phyloP scores from a whole-genome alignment of 2,329 filamentous ascomycete species.

The Fusarium irregulare region DNA sequence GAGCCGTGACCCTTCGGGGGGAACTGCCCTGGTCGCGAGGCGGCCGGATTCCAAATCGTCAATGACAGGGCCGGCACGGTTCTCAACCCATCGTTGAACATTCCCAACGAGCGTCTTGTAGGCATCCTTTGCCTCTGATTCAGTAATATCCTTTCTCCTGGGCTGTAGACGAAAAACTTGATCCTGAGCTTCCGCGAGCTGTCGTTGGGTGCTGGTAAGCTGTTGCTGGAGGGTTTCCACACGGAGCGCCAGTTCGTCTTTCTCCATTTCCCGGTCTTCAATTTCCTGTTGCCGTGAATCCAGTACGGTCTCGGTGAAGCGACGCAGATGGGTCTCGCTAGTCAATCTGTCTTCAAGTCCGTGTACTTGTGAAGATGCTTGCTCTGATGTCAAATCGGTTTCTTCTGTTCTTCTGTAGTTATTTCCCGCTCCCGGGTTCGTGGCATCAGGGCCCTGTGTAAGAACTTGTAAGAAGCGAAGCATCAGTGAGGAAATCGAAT shows the following conservation, averaged over 20 bases:
- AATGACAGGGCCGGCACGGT: constrained; percentile 47
- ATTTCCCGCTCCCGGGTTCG: neutral
- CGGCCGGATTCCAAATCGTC: constrained; percentile 49
- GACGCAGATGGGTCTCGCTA: constrained; percentile 50
- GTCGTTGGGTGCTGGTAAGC: constrained; percentile 45
- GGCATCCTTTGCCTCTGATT: constrained; percentile 50
- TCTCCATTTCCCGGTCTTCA: constrained; percentile 48
- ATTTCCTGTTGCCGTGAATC: constrained; percentile 53
- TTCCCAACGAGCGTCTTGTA: constrained; percentile 50
- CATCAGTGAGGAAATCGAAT: constrained; percentile 10
- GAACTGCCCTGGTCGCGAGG: constrained; percentile 39
- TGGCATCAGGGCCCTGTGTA: neutral
- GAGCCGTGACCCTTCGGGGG: constrained; percentile 47
- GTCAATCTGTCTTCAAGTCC: constrained; percentile 45
- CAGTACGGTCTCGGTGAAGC: constrained; percentile 52
- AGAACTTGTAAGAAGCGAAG: constrained; percentile 18
- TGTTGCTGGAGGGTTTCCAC: constrained; percentile 49
- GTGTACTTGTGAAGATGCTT: constrained; percentile 26
- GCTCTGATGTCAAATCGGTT: constrained; percentile 12
- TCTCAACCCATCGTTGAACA: constrained; percentile 53
- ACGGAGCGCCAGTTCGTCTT: constrained; percentile 44
- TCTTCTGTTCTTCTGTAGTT: constrained; percentile 9
- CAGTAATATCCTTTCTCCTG: constrained; percentile 51
- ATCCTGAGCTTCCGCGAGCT: constrained; percentile 50
- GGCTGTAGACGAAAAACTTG: constrained; percentile 51